Base-by-base conservation (phyloP, 2,329 filamentous ascomycete species). In the Biscogniauxia marginata region DNA sequence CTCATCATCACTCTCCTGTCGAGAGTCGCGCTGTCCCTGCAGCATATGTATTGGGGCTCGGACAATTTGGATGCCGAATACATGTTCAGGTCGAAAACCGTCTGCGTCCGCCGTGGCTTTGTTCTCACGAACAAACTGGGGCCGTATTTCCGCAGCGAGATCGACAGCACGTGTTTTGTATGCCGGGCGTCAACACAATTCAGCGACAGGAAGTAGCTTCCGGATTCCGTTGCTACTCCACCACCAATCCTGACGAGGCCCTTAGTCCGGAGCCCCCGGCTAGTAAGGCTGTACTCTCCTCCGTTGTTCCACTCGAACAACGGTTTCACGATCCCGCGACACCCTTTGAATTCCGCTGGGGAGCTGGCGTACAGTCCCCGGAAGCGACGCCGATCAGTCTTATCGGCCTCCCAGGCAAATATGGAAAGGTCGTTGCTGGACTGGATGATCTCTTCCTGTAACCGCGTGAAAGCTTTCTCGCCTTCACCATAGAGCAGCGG, bases 401-500 rank as follows among this genome's bases (percentile, higher is more conserved):
- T 47, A 1, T 59, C 46, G 4, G 65, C 54, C 5, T 55, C 63
- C 63, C 63, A 67, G 16, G 65, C 63, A 44, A 67, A 65, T 39
- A 65, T 63, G 7, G 65, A 63, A 18, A 63, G 57, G 24, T 65
- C 63, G 43, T 65, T 60, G 46, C 61, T 65, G 0, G 61, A 61
- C 34, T 52, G 52, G 16, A 66, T 58, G 30, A 67, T 66, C 45
- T 64, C 60, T 19, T 66, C 60, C 46, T 67, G 63, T 3, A 67
- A 24, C 7, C 64, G 58, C 4, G 50, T 54, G 50, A 66, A 67
- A 1, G 63, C 63, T 22, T 64, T 65, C 50, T 56, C 50, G 48
- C 63, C 64, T 47, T 68, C 66, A 2, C 66, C 66, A 25, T 70
- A 69, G 1, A 70, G 22, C 3, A 67, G 48, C 0, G 67, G 65